Evolutionary conservation across 2,329 filamentous ascomycete genomes (phyloP), one percentile per base, ranked within the genome.

Genomic region (Venturia carpophila): DNA sequence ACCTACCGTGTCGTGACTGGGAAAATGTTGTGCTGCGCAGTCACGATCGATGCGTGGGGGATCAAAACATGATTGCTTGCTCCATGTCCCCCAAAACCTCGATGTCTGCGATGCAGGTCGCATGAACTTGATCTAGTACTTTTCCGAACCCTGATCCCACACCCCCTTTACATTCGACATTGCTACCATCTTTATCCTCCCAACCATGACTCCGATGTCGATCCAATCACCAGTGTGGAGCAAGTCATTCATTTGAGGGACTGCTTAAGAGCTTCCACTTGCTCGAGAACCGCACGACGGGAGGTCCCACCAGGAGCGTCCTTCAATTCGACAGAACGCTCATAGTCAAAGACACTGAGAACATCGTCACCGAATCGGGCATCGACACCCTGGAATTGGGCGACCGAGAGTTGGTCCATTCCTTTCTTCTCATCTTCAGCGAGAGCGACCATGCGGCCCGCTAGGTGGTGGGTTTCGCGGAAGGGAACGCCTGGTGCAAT

Each of bases 271-370:
- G 78, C 81, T 71, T 82, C 77, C 68, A 89, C 82, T 78, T 90
- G 86, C 77, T 87, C 82, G 68, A 83, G 71, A 7, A 89, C 87
- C 30, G 84, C 82, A 15, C 82, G 82, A 77, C 83, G 86, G 78
- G 89, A 92, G 30, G 90, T 94, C 37, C 91, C 90, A 30, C 91
- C 92, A 69, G 86, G 86, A 2, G 90, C 87, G 52, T 85, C 83
- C 72, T 88, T 85, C 79, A 88, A 83, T 81, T 96, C 91, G 7
- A 96, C 90, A 67, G 87, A 90, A 68, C 84, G 84, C 77, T 95
- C 87, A 72, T 94, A 96, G 76, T 95, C 84, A 73, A 96, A 89
- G 34, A 84, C 84, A 60, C 84, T 79, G 60, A 83, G 76, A 49
- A 95, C 84, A 73, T 94, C 90, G 66, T 86, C 81, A 39, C 84